phyloP scores from a whole-genome alignment of 2,329 filamentous ascomycete species.

The Orbilia quercus region DNA sequence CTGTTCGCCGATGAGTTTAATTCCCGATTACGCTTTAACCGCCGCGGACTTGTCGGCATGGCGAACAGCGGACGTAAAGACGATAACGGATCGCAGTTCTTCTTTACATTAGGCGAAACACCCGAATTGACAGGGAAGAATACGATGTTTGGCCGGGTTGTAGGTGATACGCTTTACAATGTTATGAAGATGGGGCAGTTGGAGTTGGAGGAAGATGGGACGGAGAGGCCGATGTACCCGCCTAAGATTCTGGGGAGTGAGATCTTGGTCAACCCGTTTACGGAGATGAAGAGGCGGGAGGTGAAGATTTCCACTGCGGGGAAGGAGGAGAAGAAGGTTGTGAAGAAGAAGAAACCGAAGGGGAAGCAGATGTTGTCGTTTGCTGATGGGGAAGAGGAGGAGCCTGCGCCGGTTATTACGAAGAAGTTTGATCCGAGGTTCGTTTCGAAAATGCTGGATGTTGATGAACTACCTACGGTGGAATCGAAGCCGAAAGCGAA shows the following conservation, averaged over 20 bases:
- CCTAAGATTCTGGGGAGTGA: slow-evolving; percentile 80
- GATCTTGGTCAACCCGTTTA: slow-evolving; percentile 82
- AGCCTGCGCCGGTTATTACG: slow-evolving; percentile 59
- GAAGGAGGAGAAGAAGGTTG: slow-evolving; percentile 67
- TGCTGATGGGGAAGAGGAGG: slow-evolving; percentile 69
- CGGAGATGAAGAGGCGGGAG: slow-evolving; percentile 79
- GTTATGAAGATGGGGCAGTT: slow-evolving; percentile 90
- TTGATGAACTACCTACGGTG: slow-evolving; percentile 43
- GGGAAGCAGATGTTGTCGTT: slow-evolving; percentile 81
- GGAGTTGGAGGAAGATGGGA: slow-evolving; percentile 77
- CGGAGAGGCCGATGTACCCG: slow-evolving; percentile 86
- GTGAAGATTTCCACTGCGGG: slow-evolving; percentile 68
- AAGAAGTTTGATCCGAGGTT: slow-evolving; percentile 57
- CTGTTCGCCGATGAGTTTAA: slow-evolving; percentile 89
- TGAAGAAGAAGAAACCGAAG: slow-evolving; percentile 73
- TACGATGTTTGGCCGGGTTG: slow-evolving; percentile 90
- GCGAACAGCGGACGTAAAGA: slow-evolving; percentile 82
- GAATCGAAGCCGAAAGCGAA: slow-evolving; percentile 13
- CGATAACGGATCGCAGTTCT: slow-evolving; percentile 96
- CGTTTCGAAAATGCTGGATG: slow-evolving; percentile 39
- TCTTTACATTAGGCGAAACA: slow-evolving; percentile 84
- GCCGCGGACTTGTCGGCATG: slow-evolving; percentile 92
- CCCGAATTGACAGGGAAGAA: slow-evolving; percentile 89
- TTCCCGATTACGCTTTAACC: slow-evolving; percentile 89
- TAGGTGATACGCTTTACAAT: slow-evolving; percentile 96